Base-by-base conservation (phyloP, 495 filamentous ascomycete genomes). In the Chaetomium fimeti region DNA sequence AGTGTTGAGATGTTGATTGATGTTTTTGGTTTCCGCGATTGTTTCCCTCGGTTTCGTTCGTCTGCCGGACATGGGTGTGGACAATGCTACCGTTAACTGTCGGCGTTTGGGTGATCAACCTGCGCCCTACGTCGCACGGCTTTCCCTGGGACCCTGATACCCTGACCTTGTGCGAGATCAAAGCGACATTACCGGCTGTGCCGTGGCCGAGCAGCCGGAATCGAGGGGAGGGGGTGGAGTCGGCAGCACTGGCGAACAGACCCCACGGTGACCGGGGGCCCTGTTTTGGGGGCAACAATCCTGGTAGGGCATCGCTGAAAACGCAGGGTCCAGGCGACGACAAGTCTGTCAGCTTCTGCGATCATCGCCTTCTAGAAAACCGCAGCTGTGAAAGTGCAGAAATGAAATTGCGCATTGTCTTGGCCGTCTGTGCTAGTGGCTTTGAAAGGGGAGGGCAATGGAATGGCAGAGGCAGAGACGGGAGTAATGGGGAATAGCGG, bases 171-270 rank as follows among this genome's bases (percentile, higher is more conserved):
- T 8, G 20, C 32, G 20, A 55, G 29, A 38, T 48, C 42, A 16
- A 4, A 38, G 27, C 5, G 40, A 65, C 62, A 69, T 67, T 68
- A 66, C 68, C 66, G 70, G 66, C 63, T 74, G 68, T 59, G 70
- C 68, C 68, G 65, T 67, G 65, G 65, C 60, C 62, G 63, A 65
- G 66, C 68, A 71, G 72, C 72, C 70, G 66, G 65, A 59, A 61
- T 67, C 66, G 68, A 66, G 56, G 36, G 47, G 16, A 8, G 43
- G 16, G 15, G 43, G 15, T 45, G 9, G 12, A 20, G 25, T 51
- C 53, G 42, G 52, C 62, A 57, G 40, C 43, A 45, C 63, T 64
- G 40, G 43, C 45, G 57, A 62, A 27, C 29, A 45, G 7, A 13
- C 60, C 60, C 56, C 52, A 55, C 52, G 52, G 2, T 8, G 52